Conservation (phyloP, 2,329 filamentous ascomycete genomes). For the Grosmannia serpens region DNA sequence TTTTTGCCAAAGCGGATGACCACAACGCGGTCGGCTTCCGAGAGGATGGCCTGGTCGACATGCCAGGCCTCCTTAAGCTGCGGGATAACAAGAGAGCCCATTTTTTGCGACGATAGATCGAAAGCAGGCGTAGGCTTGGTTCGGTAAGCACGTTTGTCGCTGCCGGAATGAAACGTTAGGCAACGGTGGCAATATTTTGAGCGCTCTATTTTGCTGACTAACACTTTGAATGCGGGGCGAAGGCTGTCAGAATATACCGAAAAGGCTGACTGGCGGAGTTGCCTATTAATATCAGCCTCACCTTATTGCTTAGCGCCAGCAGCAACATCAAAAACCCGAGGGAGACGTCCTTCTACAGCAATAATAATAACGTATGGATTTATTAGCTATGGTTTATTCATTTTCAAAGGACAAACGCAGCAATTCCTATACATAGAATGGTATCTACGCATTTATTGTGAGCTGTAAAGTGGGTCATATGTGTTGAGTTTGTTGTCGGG, state of each 20-base stretch:
- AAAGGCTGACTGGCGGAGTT: background rate
- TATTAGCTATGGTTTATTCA: too few species aligned
- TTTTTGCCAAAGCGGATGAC: slow-evolving; percentile 91
- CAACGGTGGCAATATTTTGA: background rate
- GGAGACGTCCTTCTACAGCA: too few species aligned
- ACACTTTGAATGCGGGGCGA: background rate
- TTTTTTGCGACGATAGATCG: slow-evolving; percentile 13
- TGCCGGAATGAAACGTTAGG: background rate
- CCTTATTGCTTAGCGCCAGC: too few species aligned
- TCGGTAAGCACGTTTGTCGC: background rate
- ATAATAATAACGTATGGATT: too few species aligned
- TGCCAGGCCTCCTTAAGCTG: slow-evolving; percentile 92
- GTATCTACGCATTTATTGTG: too few species aligned
- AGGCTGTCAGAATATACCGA: background rate
- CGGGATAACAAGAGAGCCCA: slow-evolving; percentile 82
- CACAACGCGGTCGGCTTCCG: slow-evolving; percentile 82
- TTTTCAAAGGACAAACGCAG: too few species aligned
- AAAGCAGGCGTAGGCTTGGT: background rate
- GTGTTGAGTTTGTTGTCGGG: too few species aligned
- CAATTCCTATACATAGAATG: too few species aligned
- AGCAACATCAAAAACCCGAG: too few species aligned
- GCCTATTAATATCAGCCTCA: too few species aligned
- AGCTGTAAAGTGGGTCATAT: too few species aligned
- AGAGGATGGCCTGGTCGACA: slow-evolving; percentile 88
- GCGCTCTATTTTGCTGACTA: background rate